Evolutionary conservation across 164 flowering plant genomes (phyloP).

Genomic region (Berberis vulgaris): DNA sequence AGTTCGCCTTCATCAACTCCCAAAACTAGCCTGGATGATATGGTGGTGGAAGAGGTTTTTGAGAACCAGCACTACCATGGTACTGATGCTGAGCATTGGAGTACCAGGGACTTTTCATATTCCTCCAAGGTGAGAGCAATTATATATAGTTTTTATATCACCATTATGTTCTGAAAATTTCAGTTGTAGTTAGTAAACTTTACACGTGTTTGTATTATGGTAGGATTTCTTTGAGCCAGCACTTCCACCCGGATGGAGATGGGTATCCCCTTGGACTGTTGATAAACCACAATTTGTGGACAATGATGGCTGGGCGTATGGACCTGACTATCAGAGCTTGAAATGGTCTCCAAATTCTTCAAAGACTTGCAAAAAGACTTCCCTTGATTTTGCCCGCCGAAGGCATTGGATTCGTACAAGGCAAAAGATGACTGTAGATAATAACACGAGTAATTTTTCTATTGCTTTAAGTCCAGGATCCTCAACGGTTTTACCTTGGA

Average conservation of each 20-base stretch:
- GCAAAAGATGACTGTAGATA: constrained; percentile 23
- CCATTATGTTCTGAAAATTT: neutral
- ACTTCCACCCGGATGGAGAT: constrained; percentile 65
- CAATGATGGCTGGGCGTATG: constrained; percentile 76
- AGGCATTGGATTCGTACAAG: constrained; percentile 70
- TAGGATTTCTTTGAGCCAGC: constrained; percentile 74
- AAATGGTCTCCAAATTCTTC: constrained; percentile 61
- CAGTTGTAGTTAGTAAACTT: neutral
- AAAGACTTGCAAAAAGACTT: constrained; percentile 35
- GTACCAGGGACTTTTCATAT: constrained; percentile 60
- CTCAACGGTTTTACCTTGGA: constrained; percentile 80
- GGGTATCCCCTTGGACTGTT: constrained; percentile 60
- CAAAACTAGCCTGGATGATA: constrained; percentile 14
- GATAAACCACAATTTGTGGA: constrained; percentile 59
- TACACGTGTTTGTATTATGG: constrained; percentile 10
- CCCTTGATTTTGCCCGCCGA: constrained; percentile 47
- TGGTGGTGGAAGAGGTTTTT: constrained; percentile 53
- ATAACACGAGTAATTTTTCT: constrained; percentile 16
- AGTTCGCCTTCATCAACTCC: constrained; percentile 14
- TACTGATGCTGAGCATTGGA: constrained; percentile 61
- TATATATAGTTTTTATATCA: too few species aligned
- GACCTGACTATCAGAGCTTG: constrained; percentile 46
- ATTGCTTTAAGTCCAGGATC: constrained; percentile 51
- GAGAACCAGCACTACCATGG: constrained; percentile 54
- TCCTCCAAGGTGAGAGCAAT: constrained; percentile 50